Conservation (phyloP, 2,329 filamentous ascomycete species). For the Alternaria ethzedia region DNA sequence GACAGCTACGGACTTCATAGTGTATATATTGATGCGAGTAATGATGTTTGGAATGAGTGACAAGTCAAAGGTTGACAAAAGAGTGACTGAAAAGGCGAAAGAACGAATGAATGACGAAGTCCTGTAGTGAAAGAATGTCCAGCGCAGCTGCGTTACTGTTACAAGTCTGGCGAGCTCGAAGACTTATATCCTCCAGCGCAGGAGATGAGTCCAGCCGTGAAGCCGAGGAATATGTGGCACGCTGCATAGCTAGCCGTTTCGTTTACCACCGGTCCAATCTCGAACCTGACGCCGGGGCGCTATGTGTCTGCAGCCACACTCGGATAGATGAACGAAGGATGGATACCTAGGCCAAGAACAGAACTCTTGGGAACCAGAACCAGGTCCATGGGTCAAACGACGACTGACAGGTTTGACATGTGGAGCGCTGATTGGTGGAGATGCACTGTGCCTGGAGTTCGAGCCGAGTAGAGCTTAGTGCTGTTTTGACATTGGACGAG, state of each 20-base stretch:
- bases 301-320: conserved; percentile 28
- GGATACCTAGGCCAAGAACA: conserved; percentile 14
- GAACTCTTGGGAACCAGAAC: conserved; percentile 7
- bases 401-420: conserved; percentile 20
- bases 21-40: conserved; percentile 3
- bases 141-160: conserved; percentile 39
- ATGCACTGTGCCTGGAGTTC: conserved; percentile 18
- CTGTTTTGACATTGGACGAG: conserved; percentile 12
- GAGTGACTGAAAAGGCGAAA: conserved; percentile 30
- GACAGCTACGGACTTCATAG: conserved; percentile 37
- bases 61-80: conserved; percentile 26
- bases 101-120: conserved; percentile 22
- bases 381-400: conserved; percentile 11
- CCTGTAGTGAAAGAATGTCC: conserved; percentile 35
- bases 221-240: conserved; percentile 22
- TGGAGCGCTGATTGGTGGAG: conserved; percentile 23
- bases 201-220: conserved; percentile 22
- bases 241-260: conserved; percentile 30
- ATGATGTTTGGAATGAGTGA: conserved; percentile 22
- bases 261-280: conserved; percentile 32
- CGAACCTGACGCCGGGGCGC: conserved; percentile 21
- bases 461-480: conserved; percentile 19
- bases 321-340: conserved; percentile 27
- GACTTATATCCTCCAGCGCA: conserved; percentile 28
- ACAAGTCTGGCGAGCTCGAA: conserved; percentile 6